These are phyloP conservation scores for Alternaria triticina DNA, from an alignment of 2,329 filamentous ascomycete genomes.

Conservation along the genomic window DNA sequence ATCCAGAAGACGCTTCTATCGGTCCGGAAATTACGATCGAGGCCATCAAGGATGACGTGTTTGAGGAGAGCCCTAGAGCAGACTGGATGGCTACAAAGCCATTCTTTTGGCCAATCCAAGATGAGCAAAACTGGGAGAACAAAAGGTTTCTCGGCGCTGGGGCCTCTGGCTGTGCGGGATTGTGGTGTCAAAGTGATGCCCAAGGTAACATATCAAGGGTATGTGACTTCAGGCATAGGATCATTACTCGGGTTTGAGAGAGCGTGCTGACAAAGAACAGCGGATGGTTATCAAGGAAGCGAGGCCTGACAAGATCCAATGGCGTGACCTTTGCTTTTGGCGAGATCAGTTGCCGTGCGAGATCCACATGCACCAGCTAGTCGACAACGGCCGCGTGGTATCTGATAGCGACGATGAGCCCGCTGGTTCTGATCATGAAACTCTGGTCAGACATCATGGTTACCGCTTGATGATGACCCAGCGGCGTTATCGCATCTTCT, in stretches of 20 bases:
- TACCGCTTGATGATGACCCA: conserved; percentile 18
- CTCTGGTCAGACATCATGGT: conserved; percentile 6
- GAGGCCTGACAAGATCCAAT: background rate
- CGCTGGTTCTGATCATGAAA: background rate
- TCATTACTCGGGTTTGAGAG: background rate
- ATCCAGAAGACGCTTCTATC: background rate
- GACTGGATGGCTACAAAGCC: background rate
- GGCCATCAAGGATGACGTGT: background rate
- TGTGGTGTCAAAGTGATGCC: conserved; percentile 13
- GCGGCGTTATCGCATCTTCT: conserved; percentile 9
- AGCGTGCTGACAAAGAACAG: background rate
- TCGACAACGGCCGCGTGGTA: conserved; percentile 1
- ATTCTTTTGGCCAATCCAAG: background rate
- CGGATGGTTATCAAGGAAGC: conserved; percentile 13
- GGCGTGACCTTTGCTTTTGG: conserved; percentile 11
- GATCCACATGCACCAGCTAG: conserved; percentile 14
- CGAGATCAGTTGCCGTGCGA: conserved; percentile 9
- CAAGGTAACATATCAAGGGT: conserved; percentile 9
- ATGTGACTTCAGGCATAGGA: background rate
- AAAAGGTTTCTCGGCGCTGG: conserved; percentile 8
- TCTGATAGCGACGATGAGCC: background rate
- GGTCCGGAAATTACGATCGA: background rate
- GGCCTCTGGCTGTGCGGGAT: background rate
- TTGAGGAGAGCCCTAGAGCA: background rate
- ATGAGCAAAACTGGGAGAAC: conserved; percentile 1